Conservation (phyloP, 441 rosid species). For the Euphorbia celastroides region DNA sequence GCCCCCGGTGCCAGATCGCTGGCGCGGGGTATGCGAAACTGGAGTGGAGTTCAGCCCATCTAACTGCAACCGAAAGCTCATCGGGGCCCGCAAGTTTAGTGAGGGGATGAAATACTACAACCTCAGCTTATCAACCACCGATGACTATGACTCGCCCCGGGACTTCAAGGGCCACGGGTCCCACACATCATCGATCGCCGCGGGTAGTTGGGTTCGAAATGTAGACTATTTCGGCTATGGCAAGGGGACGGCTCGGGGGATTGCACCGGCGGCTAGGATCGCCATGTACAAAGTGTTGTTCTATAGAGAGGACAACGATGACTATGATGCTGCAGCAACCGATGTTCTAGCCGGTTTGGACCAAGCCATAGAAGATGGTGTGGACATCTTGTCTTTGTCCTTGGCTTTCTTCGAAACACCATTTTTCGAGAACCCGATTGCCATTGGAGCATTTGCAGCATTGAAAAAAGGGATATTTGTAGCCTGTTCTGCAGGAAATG, state of each 20-base stretch:
- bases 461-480: slow-evolving; percentile 50
- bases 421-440: slow-evolving; percentile 61
- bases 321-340: slow-evolving; percentile 38
- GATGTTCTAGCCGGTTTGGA: slow-evolving; percentile 72
- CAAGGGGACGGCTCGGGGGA: slow-evolving; percentile 56
- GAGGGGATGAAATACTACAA: slow-evolving; percentile 48
- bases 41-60: slow-evolving; percentile 39
- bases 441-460: slow-evolving; percentile 63
- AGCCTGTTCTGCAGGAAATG: slow-evolving; percentile 58
- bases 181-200: slow-evolving; percentile 76
- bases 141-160: slow-evolving; percentile 68
- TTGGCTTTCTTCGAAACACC: slow-evolving; percentile 58
- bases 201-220: slow-evolving; percentile 43
- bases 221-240: slow-evolving; percentile 72
- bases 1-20: slow-evolving; percentile 54
- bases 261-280: slow-evolving; percentile 60
- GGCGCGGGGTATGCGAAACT: slow-evolving; percentile 59
- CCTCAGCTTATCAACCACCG: slow-evolving; percentile 40
- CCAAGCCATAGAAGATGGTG: slow-evolving; percentile 58
- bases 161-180: slow-evolving; percentile 88
- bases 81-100: slow-evolving; percentile 71
- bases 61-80: slow-evolving; percentile 53
- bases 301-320: slow-evolving; percentile 42
- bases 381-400: slow-evolving; percentile 54
- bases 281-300: slow-evolving; percentile 68